Percentiles rank a stretch among this genome's conserved stretches.
Conservation (phyloP, 257 asterid genomes). For the Solanum commersonii region DNA sequence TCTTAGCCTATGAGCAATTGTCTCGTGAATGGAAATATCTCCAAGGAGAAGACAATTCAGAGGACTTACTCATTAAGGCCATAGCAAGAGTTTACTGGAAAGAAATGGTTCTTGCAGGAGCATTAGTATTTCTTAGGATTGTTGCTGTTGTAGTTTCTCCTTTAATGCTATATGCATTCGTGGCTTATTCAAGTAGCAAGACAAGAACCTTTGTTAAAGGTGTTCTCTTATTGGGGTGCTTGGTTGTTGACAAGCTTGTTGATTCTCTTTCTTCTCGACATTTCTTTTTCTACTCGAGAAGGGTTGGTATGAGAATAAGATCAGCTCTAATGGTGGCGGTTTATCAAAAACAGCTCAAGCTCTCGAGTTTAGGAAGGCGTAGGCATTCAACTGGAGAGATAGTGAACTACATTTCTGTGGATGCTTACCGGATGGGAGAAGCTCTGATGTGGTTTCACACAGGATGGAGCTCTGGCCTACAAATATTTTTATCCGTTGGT, state of each 20-base stretch:
- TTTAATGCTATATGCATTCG: slow-evolving; percentile 50
- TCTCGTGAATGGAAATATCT: slow-evolving; percentile 27
- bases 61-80: slow-evolving; percentile 24
- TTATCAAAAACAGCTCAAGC: slow-evolving; percentile 54
- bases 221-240: slow-evolving; percentile 26
- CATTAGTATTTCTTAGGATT: slow-evolving; percentile 26
- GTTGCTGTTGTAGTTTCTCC: slow-evolving; percentile 40
- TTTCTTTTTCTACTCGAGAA: slow-evolving; percentile 45
- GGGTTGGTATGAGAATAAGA: slow-evolving; percentile 64
- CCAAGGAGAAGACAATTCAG: slow-evolving; percentile 9
- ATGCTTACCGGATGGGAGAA: slow-evolving; percentile 77
- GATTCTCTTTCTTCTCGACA: slow-evolving; percentile 53
- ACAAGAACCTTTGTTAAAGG: slow-evolving; percentile 22
- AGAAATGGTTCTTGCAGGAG: slow-evolving; percentile 31
- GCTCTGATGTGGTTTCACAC: slow-evolving; percentile 52
- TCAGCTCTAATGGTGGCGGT: slow-evolving; percentile 65
- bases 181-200: slow-evolving; percentile 30
- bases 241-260: slow-evolving; percentile 37
- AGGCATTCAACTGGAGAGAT: slow-evolving; percentile 64
- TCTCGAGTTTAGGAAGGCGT: slow-evolving; percentile 43
- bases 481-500: slow-evolving; percentile 24
- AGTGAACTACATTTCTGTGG: slow-evolving; percentile 66
- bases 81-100: slow-evolving; percentile 38
- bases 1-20: slow-evolving; percentile 29
- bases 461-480: slow-evolving; percentile 41